Evolutionary conservation across 768 basidiomycete genomes (phyloP), one percentile per base, ranked within the genome.

Genomic region (Mrakia blollopis): DNA sequence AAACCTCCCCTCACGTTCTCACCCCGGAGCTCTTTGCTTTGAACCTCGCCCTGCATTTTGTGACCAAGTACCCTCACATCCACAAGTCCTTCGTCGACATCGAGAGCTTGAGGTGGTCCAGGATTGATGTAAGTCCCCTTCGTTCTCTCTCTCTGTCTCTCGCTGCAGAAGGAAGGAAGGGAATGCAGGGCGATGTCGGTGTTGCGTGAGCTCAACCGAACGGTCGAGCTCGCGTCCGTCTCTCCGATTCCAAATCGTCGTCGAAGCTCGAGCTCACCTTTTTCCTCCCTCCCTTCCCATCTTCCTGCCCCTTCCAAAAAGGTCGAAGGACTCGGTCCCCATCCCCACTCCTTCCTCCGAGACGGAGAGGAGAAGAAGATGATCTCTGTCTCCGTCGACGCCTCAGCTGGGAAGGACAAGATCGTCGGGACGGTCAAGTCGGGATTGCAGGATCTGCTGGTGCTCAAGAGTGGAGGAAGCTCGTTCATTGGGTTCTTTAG

Each of bases 341-440:
- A 98, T 82, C 83, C 88, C 10, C 92, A 95, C 82, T 88, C 93
- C 23, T 98, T 96, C 84, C 86, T 87, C 75, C 86, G 95, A 32
- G 93, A 98, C 80, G 96, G 95, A 1, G 92, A 94, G 4, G 95
- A 98, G 82, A 96, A 92, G 86, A 87, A 89, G 6, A 82, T 90
- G 44, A 87, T 89, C 9, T 87, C 88, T 28, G 89, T 87, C 16
- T 77, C 79, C 16, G 81, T 83, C n/a, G 91, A 93, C 80, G 90
- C 86, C 21, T 86, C 87, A 0, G 84, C 83, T 8, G 89, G 91
- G 11, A 89, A 89, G 80, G 87, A 89, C 80, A 86, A 87, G 18
- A 32, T 70, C 57, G 83, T 85, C 9, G 93, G 88, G 8, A 88
- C 82, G 16, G 88, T 94, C 16, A 87, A 87, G 0, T 86, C 89